Evolutionary conservation across 352 stramenopile species (phyloP), one percentile per base, ranked within the genome.

Genomic region (Globisporangium perplexum): DNA sequence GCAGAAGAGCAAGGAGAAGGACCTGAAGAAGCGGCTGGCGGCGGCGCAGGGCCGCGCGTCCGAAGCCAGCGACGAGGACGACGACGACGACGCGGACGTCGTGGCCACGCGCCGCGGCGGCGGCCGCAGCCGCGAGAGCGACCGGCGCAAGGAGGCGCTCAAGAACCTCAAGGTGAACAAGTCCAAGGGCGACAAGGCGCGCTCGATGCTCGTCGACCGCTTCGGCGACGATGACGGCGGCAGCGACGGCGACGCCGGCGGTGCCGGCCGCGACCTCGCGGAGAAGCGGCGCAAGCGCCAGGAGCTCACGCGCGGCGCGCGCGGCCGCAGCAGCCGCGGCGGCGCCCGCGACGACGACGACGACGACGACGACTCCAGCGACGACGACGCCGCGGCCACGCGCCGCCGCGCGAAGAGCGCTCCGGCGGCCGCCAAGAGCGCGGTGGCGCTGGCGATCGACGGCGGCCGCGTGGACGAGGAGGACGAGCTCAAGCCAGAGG

Each of bases 141-240:
- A 93, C 50, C 72, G 82, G 23, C 83, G 83, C 24, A 93, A 93
- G 55, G 77, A 90, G 26, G 83, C 83, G 38, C 68, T 93, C 36
- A 77, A 86, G 56, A 90, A 85, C 43, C 60, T 93, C 23, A 87
- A 88, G 53, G 76, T 63, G 31, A 90, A 83, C 53, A 93, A 93
- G 59, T 81, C 82, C 1, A 86, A 72, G 33, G 47, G 66, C 33
- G 71, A 89, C 53, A 86, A 88, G 53, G 68, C 69, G 28, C 73
- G 68, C 2, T 92, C 83, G n/a, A 94, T 94, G 52, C 72, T 94
- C 28, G 75, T 72, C 51, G 82, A 90, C 44, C 68, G 81, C 18
- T 84, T 94, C 22, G 78, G 79, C 51, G 68, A 80, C 26, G 65
- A 85, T 43, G 72, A 75, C 47, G 73, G 70, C 17, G 72, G 72